Evolutionary conservation across 768 basidiomycete species (phyloP).

Genomic region (Amanita rimosa): DNA sequence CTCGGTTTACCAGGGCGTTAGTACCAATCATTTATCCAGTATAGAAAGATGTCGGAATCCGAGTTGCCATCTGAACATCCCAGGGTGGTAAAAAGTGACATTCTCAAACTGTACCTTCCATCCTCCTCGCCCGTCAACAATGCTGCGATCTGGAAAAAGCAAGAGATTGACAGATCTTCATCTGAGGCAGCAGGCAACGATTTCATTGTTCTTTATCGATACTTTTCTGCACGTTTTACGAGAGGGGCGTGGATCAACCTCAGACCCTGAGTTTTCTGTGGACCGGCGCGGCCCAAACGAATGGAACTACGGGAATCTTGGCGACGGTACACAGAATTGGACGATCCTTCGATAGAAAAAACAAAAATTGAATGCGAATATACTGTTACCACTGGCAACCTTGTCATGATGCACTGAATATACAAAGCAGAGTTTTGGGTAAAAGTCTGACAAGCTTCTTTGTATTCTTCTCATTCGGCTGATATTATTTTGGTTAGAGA

Average conservation of each 20-base stretch:
- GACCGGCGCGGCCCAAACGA: constrained; percentile 42
- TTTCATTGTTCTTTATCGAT: constrained; percentile 57
- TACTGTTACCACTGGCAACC: constrained; percentile 41
- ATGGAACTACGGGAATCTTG: constrained; percentile 59
- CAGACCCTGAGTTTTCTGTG: constrained; percentile 58
- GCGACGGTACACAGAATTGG: constrained; percentile 35
- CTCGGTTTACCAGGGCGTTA: no score
- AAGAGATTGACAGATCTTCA: not conserved
- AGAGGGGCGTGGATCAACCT: constrained; percentile 63
- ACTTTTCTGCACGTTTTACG: constrained; percentile 46
- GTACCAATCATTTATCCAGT: no score
- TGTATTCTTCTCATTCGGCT: no score
- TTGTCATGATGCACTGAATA: constrained; percentile 64
- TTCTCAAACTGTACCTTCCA: constrained; percentile 28
- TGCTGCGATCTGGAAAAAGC: not conserved
- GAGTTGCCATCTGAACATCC: constrained; percentile 26
- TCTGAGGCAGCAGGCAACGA: constrained; percentile 31
- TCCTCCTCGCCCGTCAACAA: not conserved
- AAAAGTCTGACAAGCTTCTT: not conserved
- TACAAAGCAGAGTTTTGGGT: constrained; percentile 64
- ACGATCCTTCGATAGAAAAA: constrained; percentile 15
- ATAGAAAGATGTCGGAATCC: no score
- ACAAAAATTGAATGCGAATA: constrained; percentile 54
- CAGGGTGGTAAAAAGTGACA: constrained; percentile 44
- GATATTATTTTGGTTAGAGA: no score